Conservation (phyloP, 2,329 filamentous ascomycete genomes). For the Pyrenochaeta sp. region DNA sequence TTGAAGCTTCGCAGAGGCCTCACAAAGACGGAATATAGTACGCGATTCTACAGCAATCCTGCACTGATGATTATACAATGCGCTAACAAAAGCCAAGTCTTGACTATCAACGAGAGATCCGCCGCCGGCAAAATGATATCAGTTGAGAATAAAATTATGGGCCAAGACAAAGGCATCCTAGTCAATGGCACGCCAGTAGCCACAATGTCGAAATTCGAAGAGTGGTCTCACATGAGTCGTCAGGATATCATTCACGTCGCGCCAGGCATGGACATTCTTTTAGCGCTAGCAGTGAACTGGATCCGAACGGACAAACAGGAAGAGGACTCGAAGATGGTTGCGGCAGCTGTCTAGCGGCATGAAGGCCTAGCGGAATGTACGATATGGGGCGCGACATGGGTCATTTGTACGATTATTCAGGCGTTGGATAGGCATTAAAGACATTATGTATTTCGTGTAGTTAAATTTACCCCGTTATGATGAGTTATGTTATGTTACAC, state of each 20-base stretch:
- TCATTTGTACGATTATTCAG: no score
- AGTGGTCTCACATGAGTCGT: conserved; percentile 12
- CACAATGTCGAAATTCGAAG: conserved; percentile 14
- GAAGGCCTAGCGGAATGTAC: no score
- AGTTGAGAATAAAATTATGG: conserved; percentile 22
- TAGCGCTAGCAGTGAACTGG: conserved; percentile 23
- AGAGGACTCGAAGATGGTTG: conserved; percentile 12
- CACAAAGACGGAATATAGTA: conserved; percentile 21
- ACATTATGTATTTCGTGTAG: no score
- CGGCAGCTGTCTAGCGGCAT: not conserved
- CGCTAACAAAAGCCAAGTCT: conserved; percentile 2
- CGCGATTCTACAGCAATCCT: not conserved
- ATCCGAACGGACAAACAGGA: conserved; percentile 22
- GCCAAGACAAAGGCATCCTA: conserved; percentile 24
- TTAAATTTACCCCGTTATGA: no score
- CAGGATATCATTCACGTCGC: conserved; percentile 22
- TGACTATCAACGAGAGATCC: conserved; percentile 11
- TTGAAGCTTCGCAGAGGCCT: conserved; percentile 17
- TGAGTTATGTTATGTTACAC: no score
- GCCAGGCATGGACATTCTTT: conserved; percentile 30
- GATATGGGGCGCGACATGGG: no score
- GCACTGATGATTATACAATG: no score
- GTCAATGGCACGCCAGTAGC: conserved; percentile 17
- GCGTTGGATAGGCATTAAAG: no score
- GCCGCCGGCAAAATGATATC: not conserved